Evolutionary conservation across 2,329 filamentous ascomycete genomes (phyloP).

Genomic region (Fusarium pininemorale): DNA sequence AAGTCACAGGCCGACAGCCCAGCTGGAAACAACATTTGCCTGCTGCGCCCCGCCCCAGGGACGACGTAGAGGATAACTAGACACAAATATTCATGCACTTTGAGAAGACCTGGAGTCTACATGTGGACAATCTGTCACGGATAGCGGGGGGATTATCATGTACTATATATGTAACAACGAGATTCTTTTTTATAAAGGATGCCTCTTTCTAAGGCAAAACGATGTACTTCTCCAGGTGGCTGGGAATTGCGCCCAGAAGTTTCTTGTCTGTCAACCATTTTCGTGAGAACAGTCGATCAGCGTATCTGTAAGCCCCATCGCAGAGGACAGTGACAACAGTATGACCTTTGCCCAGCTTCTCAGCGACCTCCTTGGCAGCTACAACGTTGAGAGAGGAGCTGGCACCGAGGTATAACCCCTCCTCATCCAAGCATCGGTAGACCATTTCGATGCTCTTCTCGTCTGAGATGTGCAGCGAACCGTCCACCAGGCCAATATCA

Average conservation of each 20-base stretch:
- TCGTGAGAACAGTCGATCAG: conserved; percentile 89
- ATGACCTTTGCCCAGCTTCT: conserved; percentile 86
- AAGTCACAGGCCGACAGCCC: conserved; percentile 42
- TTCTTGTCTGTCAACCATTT: conserved; percentile 92
- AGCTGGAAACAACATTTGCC: conserved; percentile 36
- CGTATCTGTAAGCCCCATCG: conserved; percentile 97
- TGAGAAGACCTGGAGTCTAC: not conserved
- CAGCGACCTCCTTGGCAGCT: conserved; percentile 91
- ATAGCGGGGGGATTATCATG: conserved; percentile 17
- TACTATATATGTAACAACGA: conserved; percentile 43
- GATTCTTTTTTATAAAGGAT: conserved; percentile 43
- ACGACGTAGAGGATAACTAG: not conserved
- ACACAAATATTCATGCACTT: not conserved
- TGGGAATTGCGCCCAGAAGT: conserved; percentile 80
- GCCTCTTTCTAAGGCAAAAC: conserved; percentile 73
- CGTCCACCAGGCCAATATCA: conserved; percentile 86
- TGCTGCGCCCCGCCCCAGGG: not conserved
- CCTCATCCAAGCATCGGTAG: conserved; percentile 93
- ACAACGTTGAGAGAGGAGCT: conserved; percentile 95
- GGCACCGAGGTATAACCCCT: conserved; percentile 93
- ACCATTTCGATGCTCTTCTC: conserved; percentile 98
- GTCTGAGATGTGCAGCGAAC: conserved; percentile 83
- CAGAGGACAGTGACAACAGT: conserved; percentile 94
- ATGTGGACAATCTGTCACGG: not conserved
- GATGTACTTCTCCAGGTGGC: conserved; percentile 91